Conservation (phyloP, 164 flowering plant genomes). For the Malania oleifera region DNA sequence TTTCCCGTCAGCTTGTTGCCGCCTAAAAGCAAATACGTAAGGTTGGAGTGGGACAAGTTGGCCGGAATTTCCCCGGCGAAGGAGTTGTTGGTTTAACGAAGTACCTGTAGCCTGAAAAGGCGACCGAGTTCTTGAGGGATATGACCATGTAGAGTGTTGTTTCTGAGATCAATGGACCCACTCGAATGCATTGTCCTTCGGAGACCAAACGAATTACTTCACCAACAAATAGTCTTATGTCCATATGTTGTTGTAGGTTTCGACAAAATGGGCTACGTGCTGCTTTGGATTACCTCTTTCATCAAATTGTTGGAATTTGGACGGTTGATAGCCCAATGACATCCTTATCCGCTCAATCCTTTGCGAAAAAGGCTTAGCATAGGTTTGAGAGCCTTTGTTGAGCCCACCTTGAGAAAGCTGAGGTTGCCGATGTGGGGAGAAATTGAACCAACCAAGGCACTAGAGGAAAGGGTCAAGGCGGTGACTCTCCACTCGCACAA, state of each 20-base stretch:
- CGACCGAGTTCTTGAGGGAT: conserved; percentile 13
- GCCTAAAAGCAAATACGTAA: background rate
- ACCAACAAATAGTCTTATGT: no score
- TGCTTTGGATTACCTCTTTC: no score
- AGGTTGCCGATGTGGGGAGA: conserved; percentile 27
- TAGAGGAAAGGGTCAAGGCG: background rate
- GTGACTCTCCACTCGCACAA: conserved; percentile 31
- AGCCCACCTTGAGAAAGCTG: conserved; percentile 21
- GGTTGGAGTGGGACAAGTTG: background rate
- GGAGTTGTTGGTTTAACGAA: background rate
- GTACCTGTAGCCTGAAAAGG: conserved; percentile 2
- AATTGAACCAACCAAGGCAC: conserved; percentile 10
- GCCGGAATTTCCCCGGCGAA: conserved; percentile 2
- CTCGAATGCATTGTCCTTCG: no score
- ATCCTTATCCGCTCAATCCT: no score
- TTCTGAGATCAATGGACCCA: background rate
- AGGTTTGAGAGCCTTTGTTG: no score
- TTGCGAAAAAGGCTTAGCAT: no score
- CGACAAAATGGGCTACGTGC: no score
- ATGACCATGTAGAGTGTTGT: conserved; percentile 2
- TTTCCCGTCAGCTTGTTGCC: background rate
- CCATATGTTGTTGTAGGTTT: no score
- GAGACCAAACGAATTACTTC: no score
- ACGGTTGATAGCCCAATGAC: no score
- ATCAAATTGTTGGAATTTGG: no score